phyloP scores from a whole-genome alignment of 2,329 filamentous ascomycete species.

The Endoconidiophora laricicola region DNA sequence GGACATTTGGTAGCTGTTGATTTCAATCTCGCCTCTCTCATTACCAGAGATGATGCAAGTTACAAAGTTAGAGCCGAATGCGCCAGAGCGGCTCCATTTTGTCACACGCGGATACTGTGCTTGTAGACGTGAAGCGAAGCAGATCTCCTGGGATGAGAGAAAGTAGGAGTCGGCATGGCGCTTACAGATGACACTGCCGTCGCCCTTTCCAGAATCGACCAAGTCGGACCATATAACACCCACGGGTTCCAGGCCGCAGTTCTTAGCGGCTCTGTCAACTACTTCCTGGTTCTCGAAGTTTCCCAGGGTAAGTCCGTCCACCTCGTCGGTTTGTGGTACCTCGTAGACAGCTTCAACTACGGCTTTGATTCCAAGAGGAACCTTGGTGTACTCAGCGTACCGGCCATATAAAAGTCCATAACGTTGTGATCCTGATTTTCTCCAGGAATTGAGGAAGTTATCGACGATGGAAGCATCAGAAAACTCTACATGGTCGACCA shows the following conservation, averaged over 20 bases:
- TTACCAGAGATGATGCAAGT: constrained; percentile 94
- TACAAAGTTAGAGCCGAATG: constrained; percentile 91
- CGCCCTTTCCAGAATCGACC: constrained; percentile 59
- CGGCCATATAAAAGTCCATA: constrained; percentile 82
- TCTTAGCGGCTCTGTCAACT: constrained; percentile 60
- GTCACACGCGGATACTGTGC: constrained; percentile 75
- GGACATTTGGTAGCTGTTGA: constrained; percentile 86
- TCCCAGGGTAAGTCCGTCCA: constrained; percentile 71
- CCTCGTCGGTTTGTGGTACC: constrained; percentile 75
- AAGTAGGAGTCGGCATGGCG: constrained; percentile 91
- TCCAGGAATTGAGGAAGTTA: constrained; percentile 81
- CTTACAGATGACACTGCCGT: constrained; percentile 85
- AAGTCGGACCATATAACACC: constrained; percentile 94
- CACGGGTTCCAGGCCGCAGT: constrained; percentile 75
- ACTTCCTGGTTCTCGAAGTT: constrained; percentile 75
- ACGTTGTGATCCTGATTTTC: constrained; percentile 67
- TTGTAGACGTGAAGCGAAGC: constrained; percentile 76
- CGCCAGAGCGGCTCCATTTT: constrained; percentile 92
- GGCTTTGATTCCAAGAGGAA: constrained; percentile 86
- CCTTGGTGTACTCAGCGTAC: constrained; percentile 79
- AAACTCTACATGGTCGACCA: constrained; percentile 98
- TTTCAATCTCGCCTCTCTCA: constrained; percentile 69
- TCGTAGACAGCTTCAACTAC: constrained; percentile 96
- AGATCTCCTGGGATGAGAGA: constrained; percentile 79
- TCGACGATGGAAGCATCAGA: constrained; percentile 72